These are phyloP conservation scores for Aspergillus homomorphus DNA, from an alignment of 495 filamentous ascomycete genomes.

Conservation along the genomic window DNA sequence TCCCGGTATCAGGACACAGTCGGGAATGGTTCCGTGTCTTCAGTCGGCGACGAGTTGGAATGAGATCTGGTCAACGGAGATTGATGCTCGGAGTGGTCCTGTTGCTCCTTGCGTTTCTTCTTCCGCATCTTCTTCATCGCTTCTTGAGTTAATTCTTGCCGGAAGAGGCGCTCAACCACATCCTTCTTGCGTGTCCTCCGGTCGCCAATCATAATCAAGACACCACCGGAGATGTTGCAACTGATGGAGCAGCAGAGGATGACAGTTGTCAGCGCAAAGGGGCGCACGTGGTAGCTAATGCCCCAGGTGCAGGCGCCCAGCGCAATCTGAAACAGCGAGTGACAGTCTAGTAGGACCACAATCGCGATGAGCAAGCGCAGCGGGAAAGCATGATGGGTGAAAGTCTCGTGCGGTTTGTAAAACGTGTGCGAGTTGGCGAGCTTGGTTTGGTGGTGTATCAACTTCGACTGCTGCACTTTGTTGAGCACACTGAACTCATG, in stretches of 20 bases:
- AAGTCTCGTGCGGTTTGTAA: slow-evolving; percentile 81
- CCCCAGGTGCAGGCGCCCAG: slow-evolving; percentile 73
- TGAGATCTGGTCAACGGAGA: background rate
- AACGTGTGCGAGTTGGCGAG: slow-evolving; percentile 76
- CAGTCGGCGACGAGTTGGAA: background rate
- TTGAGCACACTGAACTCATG: slow-evolving; percentile 59
- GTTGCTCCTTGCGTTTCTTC: slow-evolving; percentile 51
- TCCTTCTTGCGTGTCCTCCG: slow-evolving; percentile 75
- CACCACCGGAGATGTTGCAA: slow-evolving; percentile 66
- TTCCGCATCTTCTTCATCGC: slow-evolving; percentile 70
- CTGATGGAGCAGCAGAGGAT: slow-evolving; percentile 74
- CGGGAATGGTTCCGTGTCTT: background rate
- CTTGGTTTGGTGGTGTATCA: slow-evolving; percentile 71
- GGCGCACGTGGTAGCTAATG: slow-evolving; percentile 60
- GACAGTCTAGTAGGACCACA: slow-evolving; percentile 70
- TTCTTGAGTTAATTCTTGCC: slow-evolving; percentile 68
- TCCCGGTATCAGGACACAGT: background rate
- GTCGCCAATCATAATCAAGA: slow-evolving; percentile 71
- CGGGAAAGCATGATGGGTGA: slow-evolving; percentile 76
- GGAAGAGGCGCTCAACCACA: slow-evolving; percentile 67
- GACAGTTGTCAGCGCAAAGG: slow-evolving; percentile 68
- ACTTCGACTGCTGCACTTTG: slow-evolving; percentile 56
- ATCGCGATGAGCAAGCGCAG: slow-evolving; percentile 66
- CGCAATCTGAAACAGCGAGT: slow-evolving; percentile 70
- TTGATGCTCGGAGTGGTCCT: slow-evolving; percentile 4